Conservation (phyloP, 192 early-diverging fungal species). For the Allomyces javanicus region DNA sequence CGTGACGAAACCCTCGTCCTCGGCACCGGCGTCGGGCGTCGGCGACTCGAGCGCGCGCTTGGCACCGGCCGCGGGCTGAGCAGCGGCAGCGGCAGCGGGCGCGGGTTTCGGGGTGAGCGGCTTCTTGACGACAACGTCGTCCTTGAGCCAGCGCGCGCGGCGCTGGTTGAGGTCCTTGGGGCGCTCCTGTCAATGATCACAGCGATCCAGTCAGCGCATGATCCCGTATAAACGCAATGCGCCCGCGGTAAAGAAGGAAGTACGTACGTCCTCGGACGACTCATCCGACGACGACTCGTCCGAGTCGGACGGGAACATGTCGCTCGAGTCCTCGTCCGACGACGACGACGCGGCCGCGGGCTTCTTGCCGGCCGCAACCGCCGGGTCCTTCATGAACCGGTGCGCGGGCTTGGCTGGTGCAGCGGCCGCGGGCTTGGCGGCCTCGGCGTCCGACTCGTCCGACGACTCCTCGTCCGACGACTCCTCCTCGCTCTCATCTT, state of each 20-base stretch:
- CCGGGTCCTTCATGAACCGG: background rate
- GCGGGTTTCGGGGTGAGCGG: background rate
- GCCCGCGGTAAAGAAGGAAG: background rate
- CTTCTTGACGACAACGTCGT: background rate
- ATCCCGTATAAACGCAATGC: background rate
- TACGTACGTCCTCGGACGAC: background rate
- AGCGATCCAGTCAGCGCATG: background rate
- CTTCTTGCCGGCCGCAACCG: background rate
- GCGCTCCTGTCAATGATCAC: background rate
- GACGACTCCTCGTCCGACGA: background rate
- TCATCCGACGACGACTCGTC: background rate
- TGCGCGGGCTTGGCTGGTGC: background rate
- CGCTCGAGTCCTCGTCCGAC: background rate
- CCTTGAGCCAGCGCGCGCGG: background rate
- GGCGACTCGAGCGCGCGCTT: conserved; percentile 23
- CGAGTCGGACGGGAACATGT: conserved; percentile 4
- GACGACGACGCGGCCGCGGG: background rate
- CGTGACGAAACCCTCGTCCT: conserved; percentile 6
- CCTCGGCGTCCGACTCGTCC: background rate
- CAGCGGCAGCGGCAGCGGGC: background rate
- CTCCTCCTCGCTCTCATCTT: background rate
- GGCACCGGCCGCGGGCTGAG: background rate
- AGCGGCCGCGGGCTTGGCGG: background rate
- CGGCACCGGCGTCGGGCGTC: conserved; percentile 11
- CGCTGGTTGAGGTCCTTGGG: background rate